Evolutionary conservation across 805 yeast species (phyloP), one percentile per base, ranked within the genome.

Genomic region (Ogataea paradorogensis): DNA sequence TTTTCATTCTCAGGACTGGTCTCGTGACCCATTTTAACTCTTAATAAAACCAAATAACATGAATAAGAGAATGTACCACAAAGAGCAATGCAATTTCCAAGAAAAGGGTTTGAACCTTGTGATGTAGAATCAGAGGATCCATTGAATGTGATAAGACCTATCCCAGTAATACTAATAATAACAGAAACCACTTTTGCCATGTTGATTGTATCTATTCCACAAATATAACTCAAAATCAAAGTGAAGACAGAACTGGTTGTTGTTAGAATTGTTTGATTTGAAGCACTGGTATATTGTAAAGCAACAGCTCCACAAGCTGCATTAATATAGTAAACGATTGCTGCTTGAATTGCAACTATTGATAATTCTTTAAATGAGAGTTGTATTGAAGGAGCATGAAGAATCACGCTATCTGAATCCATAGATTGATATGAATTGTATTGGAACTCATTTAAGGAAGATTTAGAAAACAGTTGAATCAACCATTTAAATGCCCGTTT

Each of bases 231-330:
- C 15, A 74, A 55, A 11, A 73, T 46, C 25, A 76, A 56, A 0
- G 80, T 73, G 51, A 73, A 76, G 4, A 74, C 62, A 10, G 80
- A 70, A 3, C 79, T 67, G 1, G 78, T 69, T 2, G 80, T 69
- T 6, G 77, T 67, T 13, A 76, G 51, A 8, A 75, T 71, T 0
- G 80, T 71, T 47, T 69, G 75, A 48, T 73, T 74, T 15, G 80
- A 70, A 0, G 79, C 77, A 9, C 76, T 67, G 0, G 82, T 76
- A 49, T 64, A 76, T 45, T 64, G 63, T 31, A 76, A 60, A 3
- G 74, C 59, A n/a, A 58, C 38, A 55, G 73, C 63, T 4, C 62
- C 71, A 42, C 65, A 59, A 8, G 64, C 48, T 40, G 73, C 72
- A 50, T 66, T 71, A 4, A 55, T 29, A 38, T 59, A 68, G 51